Percentiles rank a stretch among this genome's conserved stretches.
These are phyloP conservation scores for Arachnopeziza araneosa DNA, from an alignment of 2,329 filamentous ascomycete genomes.

Conservation along the genomic window DNA sequence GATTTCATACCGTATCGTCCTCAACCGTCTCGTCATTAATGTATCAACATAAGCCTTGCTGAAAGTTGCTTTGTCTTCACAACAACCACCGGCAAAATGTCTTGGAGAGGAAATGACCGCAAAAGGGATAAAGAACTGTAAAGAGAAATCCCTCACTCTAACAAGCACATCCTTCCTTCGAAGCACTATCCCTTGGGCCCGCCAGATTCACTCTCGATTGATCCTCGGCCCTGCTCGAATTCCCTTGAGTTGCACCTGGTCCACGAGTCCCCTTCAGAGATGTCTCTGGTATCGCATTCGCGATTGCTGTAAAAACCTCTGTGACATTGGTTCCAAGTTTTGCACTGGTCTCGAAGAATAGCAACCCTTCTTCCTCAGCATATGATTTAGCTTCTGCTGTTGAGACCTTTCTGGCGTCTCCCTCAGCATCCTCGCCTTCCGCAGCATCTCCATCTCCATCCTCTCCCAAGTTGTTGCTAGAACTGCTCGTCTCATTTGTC, in stretches of 20 bases:
- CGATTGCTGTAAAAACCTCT: slow-evolving; percentile 96
- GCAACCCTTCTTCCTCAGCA: slow-evolving; percentile 85
- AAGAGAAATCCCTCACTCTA: slow-evolving; percentile 35
- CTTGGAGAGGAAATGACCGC: slow-evolving; percentile 14
- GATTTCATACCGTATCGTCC: background rate
- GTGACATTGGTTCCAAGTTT: slow-evolving; percentile 94
- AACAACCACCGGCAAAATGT: slow-evolving; percentile 18
- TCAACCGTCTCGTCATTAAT: slow-evolving; percentile 12
- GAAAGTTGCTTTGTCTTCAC: slow-evolving; percentile 14
- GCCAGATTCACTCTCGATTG: slow-evolving; percentile 75
- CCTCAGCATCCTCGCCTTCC: slow-evolving; percentile 55
- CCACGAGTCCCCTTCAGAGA: slow-evolving; percentile 85
- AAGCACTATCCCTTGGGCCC: slow-evolving; percentile 64
- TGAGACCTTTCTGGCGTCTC: slow-evolving; percentile 79
- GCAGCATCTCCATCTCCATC: slow-evolving; percentile 39
- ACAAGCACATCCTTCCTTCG: slow-evolving; percentile 90
- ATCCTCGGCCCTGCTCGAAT: slow-evolving; percentile 57
- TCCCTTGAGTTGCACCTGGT: slow-evolving; percentile 51
- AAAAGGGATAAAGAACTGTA: slow-evolving; percentile 12
- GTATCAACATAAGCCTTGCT: slow-evolving; percentile 20
- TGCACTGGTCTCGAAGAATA: slow-evolving; percentile 98
- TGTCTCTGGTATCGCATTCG: slow-evolving; percentile 95
- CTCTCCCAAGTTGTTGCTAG: slow-evolving; percentile 44
- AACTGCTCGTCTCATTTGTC: slow-evolving; percentile 51
- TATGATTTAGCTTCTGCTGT: slow-evolving; percentile 90